Evolutionary conservation across 192 early-diverging fungal genomes (phyloP), one percentile per base, ranked within the genome.

Genomic region (Backusella luteola): DNA sequence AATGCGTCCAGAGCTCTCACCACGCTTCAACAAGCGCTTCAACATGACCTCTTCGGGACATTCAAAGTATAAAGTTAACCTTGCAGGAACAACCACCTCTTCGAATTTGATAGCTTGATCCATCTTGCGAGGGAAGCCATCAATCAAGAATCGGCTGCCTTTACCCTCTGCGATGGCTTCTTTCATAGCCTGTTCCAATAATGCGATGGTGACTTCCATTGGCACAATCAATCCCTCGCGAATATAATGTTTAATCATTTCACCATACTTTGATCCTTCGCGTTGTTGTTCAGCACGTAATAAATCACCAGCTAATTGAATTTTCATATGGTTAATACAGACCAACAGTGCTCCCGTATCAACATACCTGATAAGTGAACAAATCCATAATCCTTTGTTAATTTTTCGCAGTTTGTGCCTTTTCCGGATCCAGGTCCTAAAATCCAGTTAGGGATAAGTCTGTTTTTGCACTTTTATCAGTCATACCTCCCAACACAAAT

Each of bases 71-170:
- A 99, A 79, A 0, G 95, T 92, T 69, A 91, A 85, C 77, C 93
- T 89, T 32, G 91, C 85, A 77, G 86, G 80, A 56, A 87, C 88
- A 21, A 95, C 95, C 39, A 85, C 88, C 73, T 96, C 90, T 84
- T 99, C 97, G 82, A 99, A 99, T 63, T 93, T 93, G 72, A 90
- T 77, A 14, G 96, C 98, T 85, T 99, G 98, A 73, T 95, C 96
- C 83, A 99, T 85, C 77, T 92, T 90, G 26, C 97, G 85, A 15
- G 98, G 98, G 90, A 99, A 99, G 2, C 98, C 98, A 76, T 99
- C 98, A 73, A 99, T 93, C 80, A 99, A 83, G 85, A 99, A 99
- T 56, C 93, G 85, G 12, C 29, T 52, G 7, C 73, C 73, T n/a
- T 85, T 85, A 15, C 82, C 77, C 69, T 84, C 85, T 52, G 88